Base-by-base conservation (phyloP, 257 asterid species). In the Anisodus tanguticus region DNA sequence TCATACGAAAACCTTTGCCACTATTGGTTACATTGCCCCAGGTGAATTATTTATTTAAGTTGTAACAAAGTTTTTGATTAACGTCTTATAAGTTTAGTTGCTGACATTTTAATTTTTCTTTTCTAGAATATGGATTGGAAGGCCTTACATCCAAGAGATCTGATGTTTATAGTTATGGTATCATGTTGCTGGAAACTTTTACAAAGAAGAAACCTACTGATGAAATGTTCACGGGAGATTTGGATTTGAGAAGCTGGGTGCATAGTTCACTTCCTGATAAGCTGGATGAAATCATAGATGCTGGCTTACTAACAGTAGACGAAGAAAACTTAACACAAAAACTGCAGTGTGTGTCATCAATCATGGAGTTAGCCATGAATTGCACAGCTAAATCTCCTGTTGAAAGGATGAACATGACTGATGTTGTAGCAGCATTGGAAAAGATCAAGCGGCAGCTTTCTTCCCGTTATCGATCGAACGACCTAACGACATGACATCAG, bases 11-110 rank as follows among this genome's bases (percentile, higher is more conserved):
- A 88, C 89, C 45, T 86, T 86, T 5, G 91, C 89, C 58, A 88
- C 86, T 41, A 74, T 85, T n/a, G 91, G 89, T 12, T 87, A 87
- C 64, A 84, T 89, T 41, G 90, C 91, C 54, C 89, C 88, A 82
- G 89, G 87, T 84, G 37, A 69, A 13, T 12, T 26, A 11, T 51
- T 1, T 49, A 51, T 22, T 51, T 51, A 22, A 76, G 26, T 35
- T 77, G 49, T 77, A 13, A 77, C 26, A 53, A 77, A 15, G 49
- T 53, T 77, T 26, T 77, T 1, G 47, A 26, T 4, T 49, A 49
- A 77, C 47, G 13, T 15, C 7, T 13, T 53, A 0, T 51, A 26
- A 13, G 47, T 31, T 76, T 31, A 51, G 22, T 76, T 53, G 45
- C 26, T 76, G 81, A 76, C 0, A 0, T n/a, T 45, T 26, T 0